Conservation (phyloP, 768 basidiomycete genomes). For the Kwoniella pini region DNA sequence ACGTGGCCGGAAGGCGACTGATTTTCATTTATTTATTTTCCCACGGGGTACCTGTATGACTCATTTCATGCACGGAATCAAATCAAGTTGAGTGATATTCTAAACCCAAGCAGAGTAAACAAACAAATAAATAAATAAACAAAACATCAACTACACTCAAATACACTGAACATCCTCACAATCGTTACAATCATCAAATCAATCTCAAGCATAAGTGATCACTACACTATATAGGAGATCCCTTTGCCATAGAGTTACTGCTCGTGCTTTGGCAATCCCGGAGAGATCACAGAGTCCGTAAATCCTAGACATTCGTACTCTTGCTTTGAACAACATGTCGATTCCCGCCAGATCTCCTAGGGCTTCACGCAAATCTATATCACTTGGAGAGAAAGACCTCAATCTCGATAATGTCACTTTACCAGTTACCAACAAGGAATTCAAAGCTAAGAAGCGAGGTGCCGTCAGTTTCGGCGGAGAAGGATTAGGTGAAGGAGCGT, state of each 20-base stretch:
- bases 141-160: not conserved
- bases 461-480: conserved; percentile 22
- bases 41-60: conserved; percentile 14
- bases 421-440: conserved; percentile 13
- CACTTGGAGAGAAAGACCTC: conserved; percentile 28
- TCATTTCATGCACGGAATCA: conserved; percentile 4
- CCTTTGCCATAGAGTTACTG: too few species aligned
- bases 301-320: too few species aligned
- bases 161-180: not conserved
- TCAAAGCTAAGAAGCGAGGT: conserved; percentile 21
- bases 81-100: conserved; percentile 1
- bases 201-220: not conserved
- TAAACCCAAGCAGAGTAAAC: not conserved
- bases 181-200: too few species aligned
- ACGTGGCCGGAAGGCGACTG: conserved; percentile 20
- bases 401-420: conserved; percentile 28
- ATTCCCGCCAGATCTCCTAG: conserved; percentile 21
- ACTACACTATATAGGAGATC: too few species aligned
- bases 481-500: not conserved
- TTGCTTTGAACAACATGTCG: conserved; percentile 22
- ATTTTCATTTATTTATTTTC: conserved; percentile 19
- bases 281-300: too few species aligned
- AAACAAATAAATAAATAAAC: conserved; percentile 9
- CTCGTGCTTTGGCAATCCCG: too few species aligned
- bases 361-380: conserved; percentile 24